Percentiles rank a stretch among this genome's conserved stretches.
Conservation (phyloP, 2,329 filamentous ascomycete genomes). For the Biscogniauxia sp. region DNA sequence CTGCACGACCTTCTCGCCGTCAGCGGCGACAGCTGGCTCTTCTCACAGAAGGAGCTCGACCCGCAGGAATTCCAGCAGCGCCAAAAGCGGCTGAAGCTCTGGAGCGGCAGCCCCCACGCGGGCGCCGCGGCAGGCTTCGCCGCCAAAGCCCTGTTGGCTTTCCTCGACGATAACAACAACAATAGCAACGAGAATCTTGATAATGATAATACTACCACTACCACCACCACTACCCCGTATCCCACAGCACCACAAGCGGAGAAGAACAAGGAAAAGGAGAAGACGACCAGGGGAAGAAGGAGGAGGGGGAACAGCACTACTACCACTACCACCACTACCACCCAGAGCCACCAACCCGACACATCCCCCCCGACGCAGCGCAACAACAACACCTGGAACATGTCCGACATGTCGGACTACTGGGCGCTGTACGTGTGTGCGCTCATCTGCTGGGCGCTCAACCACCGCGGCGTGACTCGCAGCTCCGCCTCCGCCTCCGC, state of each 20-base stretch:
- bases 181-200: conserved; percentile 16
- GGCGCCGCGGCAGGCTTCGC: conserved; percentile 48
- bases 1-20: conserved; percentile 56
- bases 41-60: conserved; percentile 51
- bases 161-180: conserved; percentile 34
- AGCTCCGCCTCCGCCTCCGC: conserved; percentile 19
- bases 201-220: background rate
- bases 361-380: background rate
- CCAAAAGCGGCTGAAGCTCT: conserved; percentile 43
- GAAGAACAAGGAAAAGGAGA: background rate
- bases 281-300: background rate
- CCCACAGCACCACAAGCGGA: background rate
- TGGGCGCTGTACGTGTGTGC: conserved; percentile 71
- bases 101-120: conserved; percentile 36
- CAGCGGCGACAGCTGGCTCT: conserved; percentile 57
- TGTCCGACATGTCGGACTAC: conserved; percentile 72
- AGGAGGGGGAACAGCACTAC: conserved; percentile 7
- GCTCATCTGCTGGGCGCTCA: conserved; percentile 59
- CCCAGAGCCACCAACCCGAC: too few relatives aligned
- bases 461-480: conserved; percentile 30
- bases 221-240: background rate
- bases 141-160: conserved; percentile 48
- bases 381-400: conserved; percentile 33
- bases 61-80: conserved; percentile 45
- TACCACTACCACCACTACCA: background rate